Evolutionary conservation across 2,329 filamentous ascomycete genomes (phyloP).

Genomic region (Cadophora gregata): DNA sequence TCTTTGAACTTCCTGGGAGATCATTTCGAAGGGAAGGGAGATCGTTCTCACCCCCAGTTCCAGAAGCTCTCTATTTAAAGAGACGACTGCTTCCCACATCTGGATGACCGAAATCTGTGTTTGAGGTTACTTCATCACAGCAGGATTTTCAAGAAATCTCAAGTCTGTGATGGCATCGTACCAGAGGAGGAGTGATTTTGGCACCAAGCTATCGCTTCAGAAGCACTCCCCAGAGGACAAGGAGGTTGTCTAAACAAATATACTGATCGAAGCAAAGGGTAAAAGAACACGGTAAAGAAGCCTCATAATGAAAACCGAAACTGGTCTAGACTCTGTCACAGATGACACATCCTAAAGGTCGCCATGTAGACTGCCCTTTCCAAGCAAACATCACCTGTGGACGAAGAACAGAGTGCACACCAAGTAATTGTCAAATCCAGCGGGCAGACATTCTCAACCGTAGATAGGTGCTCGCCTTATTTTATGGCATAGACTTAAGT

Average conservation of each 20-base stretch:
- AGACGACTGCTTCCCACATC: no score
- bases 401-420: no score
- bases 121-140: no score
- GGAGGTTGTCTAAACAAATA: conserved; percentile 28
- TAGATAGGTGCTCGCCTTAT: neutral
- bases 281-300: neutral
- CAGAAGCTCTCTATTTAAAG: no score
- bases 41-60: no score
- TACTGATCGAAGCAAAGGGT: conserved; percentile 31
- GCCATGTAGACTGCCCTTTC: conserved; percentile 23
- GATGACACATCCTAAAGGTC: conserved; percentile 29
- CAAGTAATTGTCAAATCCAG: no score
- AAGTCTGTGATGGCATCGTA: no score
- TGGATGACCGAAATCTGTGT: no score
- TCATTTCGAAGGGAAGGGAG: no score
- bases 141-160: no score
- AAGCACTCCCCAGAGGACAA: conserved; percentile 22
- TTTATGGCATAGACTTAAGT: conserved; percentile 8
- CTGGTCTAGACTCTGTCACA: conserved; percentile 16
- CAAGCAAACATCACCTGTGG: no score
- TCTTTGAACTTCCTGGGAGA: no score
- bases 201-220: neutral
- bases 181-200: neutral
- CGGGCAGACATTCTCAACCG: neutral
- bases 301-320: neutral